Percentiles rank a stretch among this genome's conserved stretches.
Conservation (phyloP, 495 filamentous ascomycete species). For the Podospora australis region DNA sequence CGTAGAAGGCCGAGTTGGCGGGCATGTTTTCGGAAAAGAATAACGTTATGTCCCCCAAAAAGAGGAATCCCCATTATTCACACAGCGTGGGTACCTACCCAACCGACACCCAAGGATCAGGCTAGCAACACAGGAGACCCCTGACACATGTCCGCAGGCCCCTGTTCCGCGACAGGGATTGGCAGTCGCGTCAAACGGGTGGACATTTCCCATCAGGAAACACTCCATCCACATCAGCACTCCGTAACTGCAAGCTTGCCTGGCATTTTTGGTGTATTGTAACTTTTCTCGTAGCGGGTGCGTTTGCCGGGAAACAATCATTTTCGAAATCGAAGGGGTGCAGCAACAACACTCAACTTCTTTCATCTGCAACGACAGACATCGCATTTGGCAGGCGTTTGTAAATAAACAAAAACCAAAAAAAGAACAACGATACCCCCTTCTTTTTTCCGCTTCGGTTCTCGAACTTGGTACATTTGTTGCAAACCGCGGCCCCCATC, state of each 20-base stretch:
- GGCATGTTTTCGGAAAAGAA: too few relatives aligned
- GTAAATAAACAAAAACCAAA: too few relatives aligned
- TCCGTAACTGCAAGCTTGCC: too few relatives aligned
- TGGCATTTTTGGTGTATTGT: too few relatives aligned
- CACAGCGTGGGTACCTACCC: background rate
- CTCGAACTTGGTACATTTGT: background rate
- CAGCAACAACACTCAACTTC: background rate
- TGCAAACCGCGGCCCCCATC: too few relatives aligned
- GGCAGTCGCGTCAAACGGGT: constrained; percentile 12
- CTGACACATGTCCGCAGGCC: constrained; percentile 10
- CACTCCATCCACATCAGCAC: too few relatives aligned
- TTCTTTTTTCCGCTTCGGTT: constrained; percentile 3
- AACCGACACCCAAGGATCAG: constrained; percentile 4
- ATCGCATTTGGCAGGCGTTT: too few relatives aligned
- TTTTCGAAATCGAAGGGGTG: constrained; percentile 6
- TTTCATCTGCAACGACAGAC: background rate
- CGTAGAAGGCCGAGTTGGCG: too few relatives aligned
- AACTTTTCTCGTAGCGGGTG: background rate
- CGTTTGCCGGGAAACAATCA: background rate
- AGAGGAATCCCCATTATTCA: too few relatives aligned
- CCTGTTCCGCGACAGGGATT: constrained; percentile 14
- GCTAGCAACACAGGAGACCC: constrained; percentile 3
- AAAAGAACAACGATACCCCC: background rate
- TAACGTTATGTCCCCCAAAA: too few relatives aligned
- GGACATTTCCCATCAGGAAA: background rate